phyloP scores from a whole-genome alignment of 352 stramenopile genomes.

The Phytopythium kandeliae region DNA sequence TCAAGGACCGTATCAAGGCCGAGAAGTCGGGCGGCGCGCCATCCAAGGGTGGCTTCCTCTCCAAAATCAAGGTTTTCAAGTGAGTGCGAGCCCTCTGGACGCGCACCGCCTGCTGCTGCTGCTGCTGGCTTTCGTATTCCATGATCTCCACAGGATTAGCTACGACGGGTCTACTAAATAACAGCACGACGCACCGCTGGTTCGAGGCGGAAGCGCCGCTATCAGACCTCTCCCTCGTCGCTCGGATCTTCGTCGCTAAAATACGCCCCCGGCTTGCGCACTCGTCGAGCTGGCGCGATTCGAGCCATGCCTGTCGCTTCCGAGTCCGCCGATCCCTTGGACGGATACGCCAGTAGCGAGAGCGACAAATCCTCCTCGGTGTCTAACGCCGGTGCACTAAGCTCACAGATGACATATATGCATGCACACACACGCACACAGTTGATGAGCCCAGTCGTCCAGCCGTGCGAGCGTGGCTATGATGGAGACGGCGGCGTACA shows the following conservation, averaged over 20 bases:
- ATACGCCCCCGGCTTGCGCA: conserved; percentile 41
- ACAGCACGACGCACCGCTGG: too few relatives aligned
- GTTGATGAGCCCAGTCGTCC: too few relatives aligned
- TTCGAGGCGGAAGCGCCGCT: too few relatives aligned
- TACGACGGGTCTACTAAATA: background rate
- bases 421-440: conserved; percentile 1
- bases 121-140: background rate
- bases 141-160: background rate
- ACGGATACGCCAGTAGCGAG: conserved; percentile 63
- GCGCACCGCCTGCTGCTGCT: background rate
- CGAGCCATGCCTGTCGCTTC: background rate
- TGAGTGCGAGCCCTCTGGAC: background rate
- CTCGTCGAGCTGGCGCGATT: conserved; percentile 12
- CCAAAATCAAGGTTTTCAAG: conserved; percentile 70
- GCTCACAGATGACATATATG: too few relatives aligned
- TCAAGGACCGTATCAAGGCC: conserved; percentile 70
- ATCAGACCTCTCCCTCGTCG: conserved; percentile 42
- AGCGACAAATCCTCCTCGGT: conserved; percentile 55
- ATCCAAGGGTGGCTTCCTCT: conserved; percentile 55
- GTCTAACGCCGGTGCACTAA: conserved; percentile 41
- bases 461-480: too few relatives aligned
- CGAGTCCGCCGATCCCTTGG: conserved; percentile 6
- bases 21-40: conserved; percentile 36
- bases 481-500: conserved; percentile 48
- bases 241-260: conserved; percentile 79